Conservation (phyloP, 2,329 filamentous ascomycete species). For the Sordariomycetes sp. region DNA sequence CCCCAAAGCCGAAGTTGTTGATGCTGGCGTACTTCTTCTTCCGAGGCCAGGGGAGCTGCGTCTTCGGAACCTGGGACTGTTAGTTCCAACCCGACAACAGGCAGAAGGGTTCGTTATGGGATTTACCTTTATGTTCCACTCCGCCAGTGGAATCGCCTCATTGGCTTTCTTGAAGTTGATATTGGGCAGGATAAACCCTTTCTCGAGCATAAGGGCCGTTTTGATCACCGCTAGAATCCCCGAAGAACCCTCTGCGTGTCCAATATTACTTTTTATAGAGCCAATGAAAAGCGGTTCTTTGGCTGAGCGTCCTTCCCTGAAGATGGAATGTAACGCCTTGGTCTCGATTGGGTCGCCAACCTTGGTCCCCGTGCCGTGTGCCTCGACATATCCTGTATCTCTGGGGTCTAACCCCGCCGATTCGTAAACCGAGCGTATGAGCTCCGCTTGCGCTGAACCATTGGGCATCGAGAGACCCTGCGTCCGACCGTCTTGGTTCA, state of each 20-base stretch:
- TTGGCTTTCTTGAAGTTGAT: conserved; percentile 40
- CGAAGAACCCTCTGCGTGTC: conserved; percentile 41
- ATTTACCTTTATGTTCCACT: conserved; percentile 36
- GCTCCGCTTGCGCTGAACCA: conserved; percentile 31
- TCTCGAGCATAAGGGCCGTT: conserved; percentile 39
- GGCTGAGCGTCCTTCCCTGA: conserved; percentile 25
- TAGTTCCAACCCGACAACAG: too few species aligned
- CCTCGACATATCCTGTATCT: conserved; percentile 30
- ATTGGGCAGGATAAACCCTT: conserved; percentile 39
- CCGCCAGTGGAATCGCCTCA: conserved; percentile 35
- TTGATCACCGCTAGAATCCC: conserved; percentile 45
- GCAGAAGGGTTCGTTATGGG: not conserved
- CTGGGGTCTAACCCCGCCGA: conserved; percentile 15
- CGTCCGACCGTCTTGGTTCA: conserved; percentile 48
- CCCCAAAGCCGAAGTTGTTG: conserved; percentile 38
- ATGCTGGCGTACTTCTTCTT: conserved; percentile 40
- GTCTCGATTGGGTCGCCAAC: conserved; percentile 49
- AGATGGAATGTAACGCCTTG: conserved; percentile 33
- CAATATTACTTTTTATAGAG: conserved; percentile 22
- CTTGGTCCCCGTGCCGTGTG: conserved; percentile 47
- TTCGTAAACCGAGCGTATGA: conserved; percentile 27
- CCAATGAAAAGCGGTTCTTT: conserved; percentile 15
- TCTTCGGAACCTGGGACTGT: conserved; percentile 20
- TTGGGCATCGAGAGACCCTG: conserved; percentile 46
- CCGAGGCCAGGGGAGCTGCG: conserved; percentile 33